Conservation (phyloP, 2,329 filamentous ascomycete species). For the Paecilomyces sp. region DNA sequence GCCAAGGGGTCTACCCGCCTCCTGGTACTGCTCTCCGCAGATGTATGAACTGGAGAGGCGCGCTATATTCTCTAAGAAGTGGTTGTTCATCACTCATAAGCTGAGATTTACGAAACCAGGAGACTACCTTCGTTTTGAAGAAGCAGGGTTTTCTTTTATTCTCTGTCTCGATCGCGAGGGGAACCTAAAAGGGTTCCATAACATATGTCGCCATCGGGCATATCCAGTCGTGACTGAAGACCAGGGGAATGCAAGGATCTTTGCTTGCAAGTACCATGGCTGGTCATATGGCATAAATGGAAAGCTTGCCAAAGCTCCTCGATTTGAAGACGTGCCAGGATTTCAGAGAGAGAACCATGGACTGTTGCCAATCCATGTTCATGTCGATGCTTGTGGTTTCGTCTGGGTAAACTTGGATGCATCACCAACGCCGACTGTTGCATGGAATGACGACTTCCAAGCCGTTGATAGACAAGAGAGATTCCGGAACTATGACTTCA, state of each 20-base stretch:
- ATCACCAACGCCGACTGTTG: conserved; percentile 23
- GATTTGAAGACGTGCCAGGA: conserved; percentile 47
- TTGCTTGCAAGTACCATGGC: conserved; percentile 52
- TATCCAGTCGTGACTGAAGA: conserved; percentile 47
- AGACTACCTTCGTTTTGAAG: conserved; percentile 50
- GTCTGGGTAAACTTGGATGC: conserved; percentile 53
- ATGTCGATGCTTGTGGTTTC: conserved; percentile 48
- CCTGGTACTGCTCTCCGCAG: conserved; percentile 34
- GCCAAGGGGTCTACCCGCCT: conserved; percentile 35
- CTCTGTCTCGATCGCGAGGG: conserved; percentile 42
- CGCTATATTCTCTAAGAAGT: conserved; percentile 49
- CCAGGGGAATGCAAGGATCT: conserved; percentile 42
- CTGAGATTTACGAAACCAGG: conserved; percentile 44
- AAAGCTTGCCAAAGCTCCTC: conserved; percentile 51
- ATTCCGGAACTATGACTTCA: conserved; percentile 42
- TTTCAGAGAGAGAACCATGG: conserved; percentile 49
- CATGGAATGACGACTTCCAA: conserved; percentile 48
- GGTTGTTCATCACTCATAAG: conserved; percentile 25
- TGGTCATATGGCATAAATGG: conserved; percentile 53
- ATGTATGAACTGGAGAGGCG: conserved; percentile 48
- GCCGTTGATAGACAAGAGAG: conserved; percentile 42
- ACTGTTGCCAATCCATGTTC: conserved; percentile 48
- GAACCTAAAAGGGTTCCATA: conserved; percentile 52
- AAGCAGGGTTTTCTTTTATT: conserved; percentile 52
- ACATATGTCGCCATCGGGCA: conserved; percentile 53